Percentiles rank a stretch among this genome's conserved stretches.
Evolutionary conservation across 495 filamentous ascomycete genomes (phyloP).

Genomic region (Sordaria brevicollis): DNA sequence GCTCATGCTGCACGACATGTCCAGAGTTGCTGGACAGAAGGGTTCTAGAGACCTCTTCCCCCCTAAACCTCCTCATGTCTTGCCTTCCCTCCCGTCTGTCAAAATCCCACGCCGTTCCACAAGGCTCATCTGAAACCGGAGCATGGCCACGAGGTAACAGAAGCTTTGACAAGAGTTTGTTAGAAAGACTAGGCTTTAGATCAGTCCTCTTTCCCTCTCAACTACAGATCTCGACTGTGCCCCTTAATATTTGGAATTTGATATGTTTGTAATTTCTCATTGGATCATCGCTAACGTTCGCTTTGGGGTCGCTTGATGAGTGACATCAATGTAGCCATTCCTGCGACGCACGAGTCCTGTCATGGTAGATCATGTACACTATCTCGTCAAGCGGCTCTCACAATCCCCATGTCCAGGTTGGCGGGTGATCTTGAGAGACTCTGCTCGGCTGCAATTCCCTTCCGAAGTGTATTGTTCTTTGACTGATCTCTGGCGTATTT

Average conservation of each 20-base stretch:
- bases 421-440: background rate
- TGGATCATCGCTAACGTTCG: background rate
- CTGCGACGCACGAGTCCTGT: background rate
- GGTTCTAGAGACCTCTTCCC: background rate
- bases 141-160: background rate
- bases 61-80: conserved; percentile 12
- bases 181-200: background rate
- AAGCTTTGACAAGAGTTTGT: background rate
- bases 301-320: background rate
- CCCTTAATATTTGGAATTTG: background rate
- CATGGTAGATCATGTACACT: background rate
- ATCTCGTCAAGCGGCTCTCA: background rate
- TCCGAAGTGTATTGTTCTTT: background rate
- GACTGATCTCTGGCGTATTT: background rate
- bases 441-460: background rate
- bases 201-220: background rate
- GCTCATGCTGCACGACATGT: background rate
- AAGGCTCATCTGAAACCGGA: conserved; percentile 5
- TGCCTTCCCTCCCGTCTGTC: conserved; percentile 13
- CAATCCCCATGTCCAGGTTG: background rate
- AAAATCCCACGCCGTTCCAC: conserved; percentile 13
- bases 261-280: background rate
- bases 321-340: background rate
- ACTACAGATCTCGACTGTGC: background rate
- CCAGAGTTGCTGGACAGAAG: background rate